A percentile compares a stretch with the other conserved stretches of the same genome.
phyloP scores from a whole-genome alignment of 2,329 filamentous ascomycete genomes.

The Cercospora brassicicola region DNA sequence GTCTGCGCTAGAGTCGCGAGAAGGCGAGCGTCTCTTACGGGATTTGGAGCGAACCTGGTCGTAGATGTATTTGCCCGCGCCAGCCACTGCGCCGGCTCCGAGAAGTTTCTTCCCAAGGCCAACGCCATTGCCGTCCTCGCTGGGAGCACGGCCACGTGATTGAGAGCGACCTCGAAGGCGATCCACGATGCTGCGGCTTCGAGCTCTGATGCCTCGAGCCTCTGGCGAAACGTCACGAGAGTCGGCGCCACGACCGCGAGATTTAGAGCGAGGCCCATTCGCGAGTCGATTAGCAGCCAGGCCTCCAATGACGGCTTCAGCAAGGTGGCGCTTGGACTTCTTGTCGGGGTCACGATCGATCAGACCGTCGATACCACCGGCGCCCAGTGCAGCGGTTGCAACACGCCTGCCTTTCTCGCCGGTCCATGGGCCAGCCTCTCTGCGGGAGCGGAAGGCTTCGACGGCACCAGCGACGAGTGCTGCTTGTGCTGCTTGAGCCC shows the following conservation, averaged over 20 bases:
- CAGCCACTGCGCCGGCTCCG: slow-evolving; percentile 51
- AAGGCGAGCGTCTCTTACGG: slow-evolving; percentile 49
- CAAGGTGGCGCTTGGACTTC: slow-evolving; percentile 74
- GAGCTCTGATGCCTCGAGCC: slow-evolving; percentile 54
- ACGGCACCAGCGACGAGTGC: slow-evolving; percentile 86
- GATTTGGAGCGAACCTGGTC: slow-evolving; percentile 58
- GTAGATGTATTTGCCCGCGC: slow-evolving; percentile 54
- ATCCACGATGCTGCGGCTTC: slow-evolving; percentile 60
- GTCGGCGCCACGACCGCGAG: slow-evolving; percentile 51
- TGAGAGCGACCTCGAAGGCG: slow-evolving; percentile 54
- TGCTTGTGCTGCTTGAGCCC: slow-evolving; percentile 80
- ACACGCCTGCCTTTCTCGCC: slow-evolving; percentile 90
- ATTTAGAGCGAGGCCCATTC: slow-evolving; percentile 72
- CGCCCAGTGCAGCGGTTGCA: slow-evolving; percentile 80
- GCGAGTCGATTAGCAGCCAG: slow-evolving; percentile 81
- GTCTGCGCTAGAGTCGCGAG: slow-evolving; percentile 50
- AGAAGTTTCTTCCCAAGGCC: slow-evolving; percentile 52
- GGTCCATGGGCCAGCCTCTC: slow-evolving; percentile 84
- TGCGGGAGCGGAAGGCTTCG: slow-evolving; percentile 87
- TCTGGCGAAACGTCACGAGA: slow-evolving; percentile 43
- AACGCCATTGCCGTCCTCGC: slow-evolving; percentile 44
- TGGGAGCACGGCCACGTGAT: slow-evolving; percentile 43
- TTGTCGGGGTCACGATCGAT: slow-evolving; percentile 67
- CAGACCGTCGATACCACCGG: slow-evolving; percentile 80
- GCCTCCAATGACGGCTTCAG: slow-evolving; percentile 86